Percentiles rank a stretch among this genome's conserved stretches.
Evolutionary conservation across 2,329 filamentous ascomycete species (phyloP).

Genomic region (Penicillium sp.): DNA sequence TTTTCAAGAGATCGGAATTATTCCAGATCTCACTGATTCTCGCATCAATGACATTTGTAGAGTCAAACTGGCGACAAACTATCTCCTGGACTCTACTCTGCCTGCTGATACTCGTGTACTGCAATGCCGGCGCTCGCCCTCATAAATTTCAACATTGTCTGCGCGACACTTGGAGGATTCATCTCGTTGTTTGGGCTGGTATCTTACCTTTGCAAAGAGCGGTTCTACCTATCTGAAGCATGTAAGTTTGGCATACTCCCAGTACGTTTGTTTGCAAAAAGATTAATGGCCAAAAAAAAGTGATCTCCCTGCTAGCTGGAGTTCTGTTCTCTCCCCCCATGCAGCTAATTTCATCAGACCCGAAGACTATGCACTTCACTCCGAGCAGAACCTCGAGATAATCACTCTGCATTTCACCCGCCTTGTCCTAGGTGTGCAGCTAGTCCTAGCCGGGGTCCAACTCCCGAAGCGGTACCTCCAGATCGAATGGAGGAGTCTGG

Average conservation of each 20-base stretch:
- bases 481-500: constrained; percentile 73
- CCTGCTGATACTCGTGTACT: no score
- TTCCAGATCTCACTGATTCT: no score
- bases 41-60: no score
- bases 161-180: constrained; percentile 79
- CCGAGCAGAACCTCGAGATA: constrained; percentile 59
- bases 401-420: constrained; percentile 83
- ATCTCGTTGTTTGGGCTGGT: constrained; percentile 87
- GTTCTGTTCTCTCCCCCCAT: constrained; percentile 75
- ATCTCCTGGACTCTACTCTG: no score
- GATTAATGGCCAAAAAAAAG: no score
- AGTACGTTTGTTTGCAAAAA: no score
- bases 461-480: constrained; percentile 78
- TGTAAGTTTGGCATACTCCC: constrained; percentile 57
- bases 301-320: constrained; percentile 80
- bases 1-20: no score
- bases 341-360: constrained; percentile 74
- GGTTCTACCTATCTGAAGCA: constrained; percentile 86
- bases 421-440: constrained; percentile 83
- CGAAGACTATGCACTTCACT: constrained; percentile 67
- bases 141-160: constrained; percentile 80
- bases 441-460: constrained; percentile 85
- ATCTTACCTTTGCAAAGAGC: constrained; percentile 85
- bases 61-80: no score
- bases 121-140: constrained; percentile 62